These are phyloP conservation scores for Saccharomycopsis capsularis DNA, from an alignment of 805 yeast species.

Conservation along the genomic window DNA sequence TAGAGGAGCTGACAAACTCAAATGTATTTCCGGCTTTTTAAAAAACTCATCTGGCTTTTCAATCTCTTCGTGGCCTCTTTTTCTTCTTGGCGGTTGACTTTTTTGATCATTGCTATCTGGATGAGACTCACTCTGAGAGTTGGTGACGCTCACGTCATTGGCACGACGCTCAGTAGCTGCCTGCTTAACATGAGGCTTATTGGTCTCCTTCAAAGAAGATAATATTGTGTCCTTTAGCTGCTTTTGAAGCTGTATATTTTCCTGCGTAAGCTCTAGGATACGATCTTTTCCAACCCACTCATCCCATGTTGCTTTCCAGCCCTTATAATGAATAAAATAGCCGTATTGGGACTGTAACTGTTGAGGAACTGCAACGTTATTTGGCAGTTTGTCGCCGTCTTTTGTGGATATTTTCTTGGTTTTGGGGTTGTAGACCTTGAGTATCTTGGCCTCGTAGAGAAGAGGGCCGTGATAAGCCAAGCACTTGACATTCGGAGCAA, in stretches of 20 bases:
- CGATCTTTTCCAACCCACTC: constrained; percentile 83
- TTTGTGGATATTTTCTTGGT: constrained; percentile 34
- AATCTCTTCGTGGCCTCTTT: constrained; percentile 28
- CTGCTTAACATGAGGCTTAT: constrained; percentile 20
- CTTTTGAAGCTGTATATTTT: constrained; percentile 56
- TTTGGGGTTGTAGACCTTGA: constrained; percentile 54
- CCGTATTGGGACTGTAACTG: constrained; percentile 24
- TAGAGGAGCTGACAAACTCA: constrained; percentile 57
- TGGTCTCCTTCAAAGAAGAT: constrained; percentile 24
- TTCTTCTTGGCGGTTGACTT: constrained; percentile 22
- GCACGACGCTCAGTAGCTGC: not conserved
- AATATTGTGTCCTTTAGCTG: constrained; percentile 47
- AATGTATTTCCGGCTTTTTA: constrained; percentile 36
- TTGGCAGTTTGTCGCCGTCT: constrained; percentile 34
- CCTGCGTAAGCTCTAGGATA: constrained; percentile 60
- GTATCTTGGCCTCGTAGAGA: constrained; percentile 79
- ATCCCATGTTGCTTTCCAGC: constrained; percentile 96
- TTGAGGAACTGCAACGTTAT: constrained; percentile 17
- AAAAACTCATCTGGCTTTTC: constrained; percentile 27
- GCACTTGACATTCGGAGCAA: constrained; percentile 34
- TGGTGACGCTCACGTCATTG: not conserved
- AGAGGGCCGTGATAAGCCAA: constrained; percentile 89
- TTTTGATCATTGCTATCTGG: not conserved
- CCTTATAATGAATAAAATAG: constrained; percentile 80
- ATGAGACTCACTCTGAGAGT: not conserved